Evolutionary conservation across 345 rosid genomes (phyloP).

Genomic region (Eucalyptus guilfoylei): DNA sequence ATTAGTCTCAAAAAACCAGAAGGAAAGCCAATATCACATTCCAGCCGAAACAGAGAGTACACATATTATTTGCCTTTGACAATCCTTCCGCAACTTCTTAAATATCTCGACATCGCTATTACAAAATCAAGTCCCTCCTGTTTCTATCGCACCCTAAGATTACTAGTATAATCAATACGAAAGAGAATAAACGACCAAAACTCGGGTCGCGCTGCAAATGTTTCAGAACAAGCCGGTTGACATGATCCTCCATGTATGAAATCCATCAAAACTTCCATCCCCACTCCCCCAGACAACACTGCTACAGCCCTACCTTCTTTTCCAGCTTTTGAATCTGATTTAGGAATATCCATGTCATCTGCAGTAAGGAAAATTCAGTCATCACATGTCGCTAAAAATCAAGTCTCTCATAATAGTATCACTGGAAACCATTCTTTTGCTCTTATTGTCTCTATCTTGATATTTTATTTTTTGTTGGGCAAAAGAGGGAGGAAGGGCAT

Average conservation of each 20-base stretch:
- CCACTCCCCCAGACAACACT: neutral
- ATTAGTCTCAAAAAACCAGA: neutral
- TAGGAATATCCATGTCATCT: slow-evolving; percentile 99
- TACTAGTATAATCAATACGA: neutral
- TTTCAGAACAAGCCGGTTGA: neutral
- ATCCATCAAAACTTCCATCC: neutral
- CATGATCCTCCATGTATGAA: neutral
- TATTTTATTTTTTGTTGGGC: neutral
- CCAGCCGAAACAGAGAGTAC: neutral
- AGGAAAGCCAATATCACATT: neutral
- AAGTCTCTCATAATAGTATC: neutral
- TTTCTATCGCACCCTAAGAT: neutral
- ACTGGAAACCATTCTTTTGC: neutral
- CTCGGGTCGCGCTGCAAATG: neutral
- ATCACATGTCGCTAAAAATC: neutral
- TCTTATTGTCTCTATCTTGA: neutral
- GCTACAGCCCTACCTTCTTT: slow-evolving; percentile 34
- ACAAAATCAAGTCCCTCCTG: neutral
- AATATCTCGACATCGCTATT: neutral
- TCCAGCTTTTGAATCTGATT: slow-evolving; percentile 73
- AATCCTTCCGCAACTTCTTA: neutral
- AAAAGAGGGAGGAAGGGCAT: neutral
- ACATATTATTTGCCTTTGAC: neutral
- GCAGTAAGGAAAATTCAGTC: slow-evolving; percentile 11
- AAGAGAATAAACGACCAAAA: neutral